A percentile compares a stretch with the other conserved stretches of the same genome.
These are phyloP conservation scores for Venturia effusa DNA, from an alignment of 2,329 filamentous ascomycete species.

Conservation along the genomic window DNA sequence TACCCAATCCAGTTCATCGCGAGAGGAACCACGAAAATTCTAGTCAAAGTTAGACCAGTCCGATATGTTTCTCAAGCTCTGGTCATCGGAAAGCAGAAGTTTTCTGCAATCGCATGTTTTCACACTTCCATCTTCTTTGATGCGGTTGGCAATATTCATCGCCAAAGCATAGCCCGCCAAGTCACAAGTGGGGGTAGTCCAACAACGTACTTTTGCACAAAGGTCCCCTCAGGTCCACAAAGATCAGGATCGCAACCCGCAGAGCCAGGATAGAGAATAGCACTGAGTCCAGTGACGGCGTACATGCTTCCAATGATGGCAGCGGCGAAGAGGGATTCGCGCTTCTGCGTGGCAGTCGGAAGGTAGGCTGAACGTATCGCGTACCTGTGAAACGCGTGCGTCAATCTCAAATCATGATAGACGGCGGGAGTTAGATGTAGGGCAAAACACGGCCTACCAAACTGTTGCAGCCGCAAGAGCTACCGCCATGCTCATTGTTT, in stretches of 20 bases:
- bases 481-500: conserved; percentile 22
- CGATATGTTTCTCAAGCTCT: no score
- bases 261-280: conserved; percentile 36
- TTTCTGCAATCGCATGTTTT: not conserved
- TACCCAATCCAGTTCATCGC: not conserved
- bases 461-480: conserved; percentile 17
- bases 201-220: conserved; percentile 27
- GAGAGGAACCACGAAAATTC: not conserved
- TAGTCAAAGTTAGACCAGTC: not conserved
- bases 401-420: not conserved
- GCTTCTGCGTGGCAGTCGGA: not conserved
- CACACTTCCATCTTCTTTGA: no score
- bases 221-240: conserved; percentile 21
- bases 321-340: conserved; percentile 19
- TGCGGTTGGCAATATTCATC: conserved; percentile 8
- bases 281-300: conserved; percentile 33
- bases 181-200: conserved; percentile 15
- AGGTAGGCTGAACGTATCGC: conserved; percentile 4
- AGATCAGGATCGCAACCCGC: conserved; percentile 36
- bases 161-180: conserved; percentile 24
- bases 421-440: not conserved
- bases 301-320: conserved; percentile 33
- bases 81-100: not conserved
- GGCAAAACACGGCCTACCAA: not conserved
- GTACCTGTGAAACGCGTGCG: not conserved